Evolutionary conservation across 2,329 filamentous ascomycete genomes (phyloP), one percentile per base, ranked within the genome.

Genomic region (Lecanicillium sp.): DNA sequence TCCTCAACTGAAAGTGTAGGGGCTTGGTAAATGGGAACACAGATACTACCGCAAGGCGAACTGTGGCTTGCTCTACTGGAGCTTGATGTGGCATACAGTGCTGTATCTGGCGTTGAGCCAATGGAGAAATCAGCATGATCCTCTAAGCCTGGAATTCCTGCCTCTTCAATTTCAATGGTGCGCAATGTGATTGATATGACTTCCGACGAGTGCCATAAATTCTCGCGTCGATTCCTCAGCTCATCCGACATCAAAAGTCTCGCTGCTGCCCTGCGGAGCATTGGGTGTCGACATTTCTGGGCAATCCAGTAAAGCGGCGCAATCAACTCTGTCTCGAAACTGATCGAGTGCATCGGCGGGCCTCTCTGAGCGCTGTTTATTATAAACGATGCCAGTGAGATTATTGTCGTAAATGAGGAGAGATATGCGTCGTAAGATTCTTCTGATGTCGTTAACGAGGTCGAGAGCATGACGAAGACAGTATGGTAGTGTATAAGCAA

Each of bases 241-340:
- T 63, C 54, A 2, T 62, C 56, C 4, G 60, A 54, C 5, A 56
- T 59, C 9, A 72, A 56, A 10, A 72, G 58, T 11, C 60, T 55
- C 0, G 71, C 55, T 0, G 69, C 70, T 1, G 66, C 61, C 1
- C 68, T 60, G 11, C 70, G 55, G 4, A 71, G 59, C 14, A 65
- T 55, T 0, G 65, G 74, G 49, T 71, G 69, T 1, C 69, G 61
- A 41, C 67, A 72, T 44, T 67, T 69, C 29, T 58, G 55, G 1
- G 59, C 62, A 6, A 66, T 63, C 52, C 67, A 73, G 53, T 69
- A 72, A 1, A 74, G 53, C 1, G 69, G 65, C 0, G 68, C 64
- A 21, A 72, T 60, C 1, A 72, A 46, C 17, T 70, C 67, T 11
- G 67, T 70, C 32, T 72, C 69, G 38, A 72, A 73, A 5, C 61